Conservation (phyloP, 2,329 filamentous ascomycete species). For the Aspergillus melleus region DNA sequence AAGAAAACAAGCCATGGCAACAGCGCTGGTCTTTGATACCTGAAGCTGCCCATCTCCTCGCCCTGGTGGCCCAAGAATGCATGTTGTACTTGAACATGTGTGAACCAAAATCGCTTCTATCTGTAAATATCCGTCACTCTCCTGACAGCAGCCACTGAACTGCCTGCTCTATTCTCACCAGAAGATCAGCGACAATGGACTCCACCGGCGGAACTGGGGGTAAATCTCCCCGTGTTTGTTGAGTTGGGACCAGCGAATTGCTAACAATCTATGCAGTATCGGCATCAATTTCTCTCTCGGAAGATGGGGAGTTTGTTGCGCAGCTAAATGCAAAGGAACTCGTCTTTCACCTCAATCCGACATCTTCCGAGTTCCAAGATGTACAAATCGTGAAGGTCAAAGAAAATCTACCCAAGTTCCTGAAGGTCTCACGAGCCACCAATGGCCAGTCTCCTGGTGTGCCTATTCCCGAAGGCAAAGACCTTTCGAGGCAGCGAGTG, state of each 20-base stretch:
- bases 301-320: conserved; percentile 30
- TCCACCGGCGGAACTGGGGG: conserved; percentile 24
- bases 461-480: conserved; percentile 2
- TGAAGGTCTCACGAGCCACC: conserved; percentile 30
- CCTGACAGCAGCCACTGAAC: conserved; percentile 1
- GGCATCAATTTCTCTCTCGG: conserved; percentile 27
- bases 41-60: background rate
- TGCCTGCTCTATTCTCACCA: background rate
- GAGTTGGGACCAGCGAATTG: background rate
- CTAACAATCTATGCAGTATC: conserved; percentile 6
- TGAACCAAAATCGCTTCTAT: background rate
- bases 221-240: conserved; percentile 12
- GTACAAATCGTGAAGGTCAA: conserved; percentile 33
- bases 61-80: background rate
- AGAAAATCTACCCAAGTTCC: conserved; percentile 30
- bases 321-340: conserved; percentile 35
- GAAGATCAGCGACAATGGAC: conserved; percentile 28
- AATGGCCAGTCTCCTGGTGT: background rate
- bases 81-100: background rate
- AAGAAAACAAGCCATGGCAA: background rate
- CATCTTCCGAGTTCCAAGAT: conserved; percentile 31
- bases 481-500: conserved; percentile 29
- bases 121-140: background rate
- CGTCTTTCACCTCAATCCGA: conserved; percentile 30
- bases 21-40: too few relatives aligned